Conservation (phyloP, 768 basidiomycete species). For the Naematelia encephala region DNA sequence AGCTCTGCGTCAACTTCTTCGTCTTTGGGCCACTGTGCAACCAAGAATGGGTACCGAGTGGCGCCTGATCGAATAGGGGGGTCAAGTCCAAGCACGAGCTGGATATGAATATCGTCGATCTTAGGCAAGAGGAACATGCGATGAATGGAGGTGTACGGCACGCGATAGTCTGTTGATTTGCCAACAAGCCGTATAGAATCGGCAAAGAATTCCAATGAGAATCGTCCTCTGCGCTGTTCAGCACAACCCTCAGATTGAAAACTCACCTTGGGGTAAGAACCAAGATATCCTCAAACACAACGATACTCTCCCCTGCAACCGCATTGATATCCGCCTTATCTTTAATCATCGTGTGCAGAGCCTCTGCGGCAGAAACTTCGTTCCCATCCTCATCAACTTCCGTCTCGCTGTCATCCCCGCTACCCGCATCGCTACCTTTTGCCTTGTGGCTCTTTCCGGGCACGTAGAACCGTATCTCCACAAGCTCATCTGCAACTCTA, state of each 20-base stretch:
- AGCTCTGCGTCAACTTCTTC: constrained; percentile 95
- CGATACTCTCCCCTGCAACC: constrained; percentile 82
- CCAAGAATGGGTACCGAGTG: constrained; percentile 93
- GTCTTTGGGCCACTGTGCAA: constrained; percentile 96
- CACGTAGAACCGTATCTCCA: constrained; percentile 94
- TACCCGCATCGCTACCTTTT: constrained; percentile 45
- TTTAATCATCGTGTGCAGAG: constrained; percentile 93
- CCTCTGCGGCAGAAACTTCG: constrained; percentile 79
- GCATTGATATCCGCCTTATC: constrained; percentile 93
- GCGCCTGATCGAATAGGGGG: constrained; percentile 96
- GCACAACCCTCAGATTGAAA: not conserved
- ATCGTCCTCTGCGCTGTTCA: constrained; percentile 66
- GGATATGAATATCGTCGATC: constrained; percentile 83
- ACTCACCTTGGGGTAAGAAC: constrained; percentile 73
- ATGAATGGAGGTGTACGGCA: constrained; percentile 81
- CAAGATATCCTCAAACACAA: constrained; percentile 91
- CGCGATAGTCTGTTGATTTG: constrained; percentile 99
- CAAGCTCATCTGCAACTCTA: constrained; percentile 71
- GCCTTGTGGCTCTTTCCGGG: constrained; percentile 54
- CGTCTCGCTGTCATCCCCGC: constrained; percentile 27
- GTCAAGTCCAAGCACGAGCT: constrained; percentile 90
- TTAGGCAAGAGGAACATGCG: constrained; percentile 89
- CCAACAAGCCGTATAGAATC: constrained; percentile 93
- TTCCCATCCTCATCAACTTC: constrained; percentile 49
- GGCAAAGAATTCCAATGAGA: constrained; percentile 96